Base-by-base conservation (phyloP, 1,139 yeast species). In the Suhomyces panamericanus region DNA sequence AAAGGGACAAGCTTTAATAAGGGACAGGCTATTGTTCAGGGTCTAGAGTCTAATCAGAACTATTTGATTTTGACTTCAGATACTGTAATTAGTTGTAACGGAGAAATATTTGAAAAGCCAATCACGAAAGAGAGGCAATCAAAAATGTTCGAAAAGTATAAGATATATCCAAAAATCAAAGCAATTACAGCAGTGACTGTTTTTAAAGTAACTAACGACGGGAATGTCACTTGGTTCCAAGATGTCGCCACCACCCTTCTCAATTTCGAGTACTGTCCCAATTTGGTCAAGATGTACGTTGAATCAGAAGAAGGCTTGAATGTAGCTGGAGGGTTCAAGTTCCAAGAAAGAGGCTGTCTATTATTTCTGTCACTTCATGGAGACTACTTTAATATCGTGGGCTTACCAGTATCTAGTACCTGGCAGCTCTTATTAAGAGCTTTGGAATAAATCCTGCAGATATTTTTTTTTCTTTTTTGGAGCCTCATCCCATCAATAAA, bases 241-340 rank as follows among this genome's bases (percentile, higher is more conserved):
- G 56, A 44, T 10, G 39, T 57, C 4, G 66, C 58, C 24, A 54
- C 51, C 6, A 71, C 77, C 0, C 50, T 45, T 3, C 53, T 73
- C 16, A 39, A 38, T 10, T 72, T 71, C 46, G 66, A 67, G 44
- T 60, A 81, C 12, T 71, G 81, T 1, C 81, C 81, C 49, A 79
- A 73, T 14, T 66, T 83, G 31, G 60, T 91, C 3, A 57, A 75
- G 31, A 70, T 73, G 13, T 93, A 91, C 61, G 83, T 87, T 10
- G 75, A 74, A 1, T 69, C 83, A 2, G 85, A 78, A 24, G 98
- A 91, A 61, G 99, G 95, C 0, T 49, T 73, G 6, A 75, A 78
- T 35, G 97, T 87, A 1, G 97, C 98, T 0, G 99, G 97, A 7
- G 99, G 99, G 1, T 90, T 89, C 67, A 85, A 84, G 55, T 85